Conservation (phyloP, 805 yeast genomes). For the Starmerella roubikii region DNA sequence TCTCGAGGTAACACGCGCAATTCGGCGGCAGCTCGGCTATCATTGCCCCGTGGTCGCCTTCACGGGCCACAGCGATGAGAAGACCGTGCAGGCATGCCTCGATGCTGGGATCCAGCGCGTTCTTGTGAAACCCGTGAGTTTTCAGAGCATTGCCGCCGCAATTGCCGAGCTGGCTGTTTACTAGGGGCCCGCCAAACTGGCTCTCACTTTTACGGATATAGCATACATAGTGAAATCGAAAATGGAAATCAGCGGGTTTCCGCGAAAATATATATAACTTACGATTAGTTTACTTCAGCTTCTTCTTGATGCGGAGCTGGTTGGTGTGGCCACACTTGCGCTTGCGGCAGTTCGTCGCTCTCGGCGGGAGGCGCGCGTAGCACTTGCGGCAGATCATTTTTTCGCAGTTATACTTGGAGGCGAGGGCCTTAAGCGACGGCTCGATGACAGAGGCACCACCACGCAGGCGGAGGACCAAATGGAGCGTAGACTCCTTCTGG, state of each 20-base stretch:
- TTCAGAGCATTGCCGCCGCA: constrained; percentile 1
- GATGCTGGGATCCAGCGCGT: constrained; percentile 81
- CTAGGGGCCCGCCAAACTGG: not conserved
- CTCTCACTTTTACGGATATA: not conserved
- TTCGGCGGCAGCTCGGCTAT: constrained; percentile 49
- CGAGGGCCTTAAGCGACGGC: constrained; percentile 98
- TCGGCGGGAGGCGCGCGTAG: constrained; percentile 99
- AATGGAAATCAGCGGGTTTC: too few relatives aligned
- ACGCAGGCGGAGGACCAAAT: constrained; percentile 91
- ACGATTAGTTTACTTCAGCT: constrained; percentile 67
- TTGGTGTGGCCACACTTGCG: constrained; percentile 99
- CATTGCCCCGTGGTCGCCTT: constrained; percentile 76
- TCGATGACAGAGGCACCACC: constrained; percentile 86
- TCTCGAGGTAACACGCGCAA: constrained; percentile 29
- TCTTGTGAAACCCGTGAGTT: constrained; percentile 72
- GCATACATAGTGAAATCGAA: not conserved
- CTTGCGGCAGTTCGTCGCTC: constrained; percentile 99
- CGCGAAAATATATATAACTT: constrained; percentile 2
- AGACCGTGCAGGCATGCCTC: constrained; percentile 64
- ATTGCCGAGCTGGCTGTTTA: constrained; percentile 1
- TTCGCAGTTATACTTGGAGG: constrained; percentile 99
- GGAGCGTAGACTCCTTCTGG: constrained; percentile 98
- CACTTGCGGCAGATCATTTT: constrained; percentile 98
- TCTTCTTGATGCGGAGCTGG: constrained; percentile 99
- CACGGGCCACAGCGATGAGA: constrained; percentile 85